Evolutionary conservation across 768 basidiomycete genomes (phyloP).

Genomic region (Serendipita sp.): DNA sequence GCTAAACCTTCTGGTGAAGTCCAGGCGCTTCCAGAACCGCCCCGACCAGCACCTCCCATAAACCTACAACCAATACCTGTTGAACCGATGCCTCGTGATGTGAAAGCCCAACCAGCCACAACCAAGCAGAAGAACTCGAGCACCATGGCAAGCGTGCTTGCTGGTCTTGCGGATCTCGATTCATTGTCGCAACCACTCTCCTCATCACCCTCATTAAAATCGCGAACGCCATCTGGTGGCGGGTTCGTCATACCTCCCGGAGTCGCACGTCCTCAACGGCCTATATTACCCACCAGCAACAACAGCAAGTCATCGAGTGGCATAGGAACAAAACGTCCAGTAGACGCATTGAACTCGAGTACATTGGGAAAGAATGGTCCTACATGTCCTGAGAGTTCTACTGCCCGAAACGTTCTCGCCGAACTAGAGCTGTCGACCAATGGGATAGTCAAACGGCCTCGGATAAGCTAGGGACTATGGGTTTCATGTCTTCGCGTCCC

Average conservation of each 20-base stretch:
- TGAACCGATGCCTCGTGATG: no score
- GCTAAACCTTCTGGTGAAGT: not conserved
- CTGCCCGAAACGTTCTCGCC: not conserved
- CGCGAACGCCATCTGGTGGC: not conserved
- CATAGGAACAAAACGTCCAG: not conserved
- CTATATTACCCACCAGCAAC: not conserved
- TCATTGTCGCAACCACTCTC: not conserved
- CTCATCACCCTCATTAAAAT: not conserved
- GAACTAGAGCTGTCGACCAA: not conserved
- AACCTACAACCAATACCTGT: no score
- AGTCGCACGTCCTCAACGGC: not conserved
- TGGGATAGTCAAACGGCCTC: not conserved
- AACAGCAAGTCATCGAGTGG: not conserved
- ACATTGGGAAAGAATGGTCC: not conserved
- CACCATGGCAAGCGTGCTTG: not conserved
- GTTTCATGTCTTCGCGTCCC: not conserved
- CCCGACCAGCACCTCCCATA: not conserved
- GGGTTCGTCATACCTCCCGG: constrained; percentile 2
- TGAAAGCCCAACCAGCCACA: no score
- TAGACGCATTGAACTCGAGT: not conserved
- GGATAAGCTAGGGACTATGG: not conserved
- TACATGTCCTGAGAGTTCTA: not conserved
- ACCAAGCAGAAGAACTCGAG: not conserved
- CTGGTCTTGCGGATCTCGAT: not conserved
- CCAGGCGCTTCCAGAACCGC: not conserved